phyloP scores from a whole-genome alignment of 2,329 filamentous ascomycete species.

The Teratosphaeria nubilosa region DNA sequence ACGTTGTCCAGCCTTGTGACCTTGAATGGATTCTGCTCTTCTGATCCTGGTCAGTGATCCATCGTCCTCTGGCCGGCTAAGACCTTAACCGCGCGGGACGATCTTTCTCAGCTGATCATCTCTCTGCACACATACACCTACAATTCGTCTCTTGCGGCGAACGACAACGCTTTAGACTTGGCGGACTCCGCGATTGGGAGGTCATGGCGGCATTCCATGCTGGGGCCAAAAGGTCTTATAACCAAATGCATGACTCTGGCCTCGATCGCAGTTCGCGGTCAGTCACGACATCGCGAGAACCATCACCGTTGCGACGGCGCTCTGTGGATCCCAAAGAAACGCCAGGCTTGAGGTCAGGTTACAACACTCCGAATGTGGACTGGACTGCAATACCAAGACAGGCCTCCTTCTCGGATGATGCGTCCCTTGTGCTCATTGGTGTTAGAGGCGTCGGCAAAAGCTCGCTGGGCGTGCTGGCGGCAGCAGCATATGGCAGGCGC shows the following conservation, averaged over 20 bases:
- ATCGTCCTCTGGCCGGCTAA: not conserved
- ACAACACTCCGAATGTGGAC: slow-evolving; percentile 1
- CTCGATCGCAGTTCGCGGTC: slow-evolving; percentile 3
- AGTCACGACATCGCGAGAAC: slow-evolving; percentile 5
- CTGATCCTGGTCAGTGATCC: no score
- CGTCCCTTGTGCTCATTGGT: slow-evolving; percentile 63
- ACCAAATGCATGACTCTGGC: slow-evolving; percentile 14
- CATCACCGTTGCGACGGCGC: slow-evolving; percentile 5
- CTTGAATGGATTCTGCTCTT: no score
- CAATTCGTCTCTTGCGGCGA: not conserved
- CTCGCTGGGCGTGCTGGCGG: slow-evolving; percentile 64
- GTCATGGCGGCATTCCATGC: slow-evolving; percentile 20
- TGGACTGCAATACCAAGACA: slow-evolving; percentile 8
- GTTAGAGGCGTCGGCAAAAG: slow-evolving; percentile 67
- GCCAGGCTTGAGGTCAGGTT: slow-evolving; percentile 3
- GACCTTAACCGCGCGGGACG: not conserved
- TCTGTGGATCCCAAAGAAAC: slow-evolving; percentile 8
- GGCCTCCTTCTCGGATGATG: slow-evolving; percentile 45
- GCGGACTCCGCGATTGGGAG: not conserved
- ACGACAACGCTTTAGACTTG: not conserved
- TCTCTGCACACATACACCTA: not conserved
- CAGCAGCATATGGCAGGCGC: slow-evolving; percentile 57
- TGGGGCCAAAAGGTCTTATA: slow-evolving; percentile 20
- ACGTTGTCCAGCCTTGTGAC: no score
- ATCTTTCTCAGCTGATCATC: not conserved